Base-by-base conservation (phyloP, 2,329 filamentous ascomycete genomes). In the Fusarium fracticaudum region DNA sequence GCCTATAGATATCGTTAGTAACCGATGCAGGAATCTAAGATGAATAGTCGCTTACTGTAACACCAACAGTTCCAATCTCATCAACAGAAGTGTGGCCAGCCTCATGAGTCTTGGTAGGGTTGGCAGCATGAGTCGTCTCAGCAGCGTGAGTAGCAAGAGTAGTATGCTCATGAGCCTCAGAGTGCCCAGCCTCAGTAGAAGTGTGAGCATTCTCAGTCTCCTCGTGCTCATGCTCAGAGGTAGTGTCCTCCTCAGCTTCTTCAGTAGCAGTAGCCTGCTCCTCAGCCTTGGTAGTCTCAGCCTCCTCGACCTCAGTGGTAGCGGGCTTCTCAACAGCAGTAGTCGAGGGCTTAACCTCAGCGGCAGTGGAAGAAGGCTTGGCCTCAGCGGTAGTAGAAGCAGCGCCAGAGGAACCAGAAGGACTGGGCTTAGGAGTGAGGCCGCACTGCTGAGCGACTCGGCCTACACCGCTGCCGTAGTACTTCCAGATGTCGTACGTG, bases 401-500 rank as follows among this genome's bases (percentile, higher is more conserved):
- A 48, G 68, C 64, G 1, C 43, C 51, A 24, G 51, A 48, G n/a
- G 59, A 62, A 2, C 74, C 74, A 26, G 74, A 76, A 9, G 74
- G 57, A 5, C 63, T 76, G 6, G 74, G 74, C 14, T 66, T 45
- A 6, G 74, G 71, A 3, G 71, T 71, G 9, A 76, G 66, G 7
- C 77, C 78, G 38, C 83, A 85, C 12, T 66, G 44, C 10, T 72
- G 51, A 11, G 81, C 85, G 7, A 78, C 80, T 22, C 54, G 74
- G n/a, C 75, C 79, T 31, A 87, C 72, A 0, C 80, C 79, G 47
- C 67, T 75, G 17, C 85, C 80, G 69, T 87, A 87, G 78, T 83
- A 83, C 48, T 80, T 74, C 85, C 85, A 87, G 75, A 86, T 85
- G 63, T 84, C 79, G 62, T 81, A 80, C 48, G 85, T 83, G 47